Base-by-base conservation (phyloP, 371 early-diverging fungal species). In the Rhizopus sp. region DNA sequence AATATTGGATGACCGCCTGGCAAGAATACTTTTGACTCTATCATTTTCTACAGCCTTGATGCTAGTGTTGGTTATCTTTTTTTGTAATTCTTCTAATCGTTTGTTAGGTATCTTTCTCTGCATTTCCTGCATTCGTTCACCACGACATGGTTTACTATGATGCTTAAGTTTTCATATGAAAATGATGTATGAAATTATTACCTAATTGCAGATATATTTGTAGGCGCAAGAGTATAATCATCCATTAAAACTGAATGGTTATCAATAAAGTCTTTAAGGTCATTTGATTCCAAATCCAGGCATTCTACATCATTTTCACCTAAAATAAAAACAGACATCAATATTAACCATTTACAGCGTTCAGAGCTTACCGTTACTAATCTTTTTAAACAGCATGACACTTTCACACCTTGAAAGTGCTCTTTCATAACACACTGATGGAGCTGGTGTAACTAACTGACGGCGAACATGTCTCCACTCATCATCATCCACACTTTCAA, bases 401-500 rank as follows among this genome's bases (percentile, higher is more conserved):
- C 64, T 63, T 45, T 63, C 64, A 23, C 58, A 37, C 49, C 59
- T 58, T 13, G 62, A 51, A 30, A 31, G 37, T n/a, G 63, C 54
- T 32, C 55, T 31, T 10, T 53, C 59, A 44, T 35, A 37, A 45
- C 45, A 53, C n/a, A 63, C 59, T 7, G 64, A 63, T 2, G 64
- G 34, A 30, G 59, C 44, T 5, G 64, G 64, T 30, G 64, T 63
- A 2, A 63, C 55, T 42, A 63, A 42, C 50, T 63, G 55, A 45
- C 55, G 54, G 10, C 38, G 64, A 17, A 63, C 47, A 33, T 44
- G 12, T 55, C 32, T 49, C n/a, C 59, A 48, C 40, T 63, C 64
- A 54, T 63, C 59, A 32, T 63, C 64, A 30, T 63, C 50, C n/a
- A 63, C 59, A 44, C 58, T 63, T 16, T 59, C 35, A n/a, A 63